These are phyloP conservation scores for Pseudogymnoascus sp. DNA, from an alignment of 2,329 filamentous ascomycete species.

Conservation along the genomic window DNA sequence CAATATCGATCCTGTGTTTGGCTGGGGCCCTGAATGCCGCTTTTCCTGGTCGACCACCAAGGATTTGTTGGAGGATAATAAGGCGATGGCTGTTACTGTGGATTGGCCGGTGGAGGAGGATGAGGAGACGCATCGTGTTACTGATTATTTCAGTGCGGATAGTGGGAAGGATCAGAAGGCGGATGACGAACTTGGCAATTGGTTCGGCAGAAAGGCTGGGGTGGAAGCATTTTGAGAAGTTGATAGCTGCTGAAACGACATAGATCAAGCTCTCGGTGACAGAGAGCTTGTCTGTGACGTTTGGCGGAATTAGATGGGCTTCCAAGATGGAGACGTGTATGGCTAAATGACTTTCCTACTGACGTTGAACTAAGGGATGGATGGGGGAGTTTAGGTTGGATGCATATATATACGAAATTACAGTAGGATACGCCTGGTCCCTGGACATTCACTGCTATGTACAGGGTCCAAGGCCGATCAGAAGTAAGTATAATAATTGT, in stretches of 20 bases:
- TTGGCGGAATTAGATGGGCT: background rate
- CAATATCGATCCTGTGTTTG: slow-evolving; percentile 90
- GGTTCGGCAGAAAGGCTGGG: slow-evolving; percentile 57
- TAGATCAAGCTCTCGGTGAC: background rate
- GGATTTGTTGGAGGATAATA: slow-evolving; percentile 73
- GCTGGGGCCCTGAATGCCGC: slow-evolving; percentile 86
- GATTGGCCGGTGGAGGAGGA: slow-evolving; percentile 79
- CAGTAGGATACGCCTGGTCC: background rate
- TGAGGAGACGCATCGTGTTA: slow-evolving; percentile 60
- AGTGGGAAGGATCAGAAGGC: slow-evolving; percentile 25
- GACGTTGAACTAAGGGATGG: background rate
- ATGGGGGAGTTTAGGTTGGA: background rate
- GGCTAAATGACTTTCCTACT: background rate
- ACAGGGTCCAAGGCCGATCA: background rate
- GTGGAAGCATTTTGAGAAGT: slow-evolving; percentile 24
- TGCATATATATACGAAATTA: background rate
- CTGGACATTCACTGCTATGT: background rate
- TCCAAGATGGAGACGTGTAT: background rate
- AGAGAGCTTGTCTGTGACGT: background rate
- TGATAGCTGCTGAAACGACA: background rate
- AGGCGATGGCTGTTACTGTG: slow-evolving; percentile 59
- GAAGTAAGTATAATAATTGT: background rate
- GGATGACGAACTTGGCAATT: slow-evolving; percentile 59
- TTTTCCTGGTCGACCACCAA: slow-evolving; percentile 96
- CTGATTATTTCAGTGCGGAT: slow-evolving; percentile 58